Evolutionary conservation across 2,329 filamentous ascomycete species (phyloP), one percentile per base, ranked within the genome.

Genomic region (Ilyonectria mors-panacis): DNA sequence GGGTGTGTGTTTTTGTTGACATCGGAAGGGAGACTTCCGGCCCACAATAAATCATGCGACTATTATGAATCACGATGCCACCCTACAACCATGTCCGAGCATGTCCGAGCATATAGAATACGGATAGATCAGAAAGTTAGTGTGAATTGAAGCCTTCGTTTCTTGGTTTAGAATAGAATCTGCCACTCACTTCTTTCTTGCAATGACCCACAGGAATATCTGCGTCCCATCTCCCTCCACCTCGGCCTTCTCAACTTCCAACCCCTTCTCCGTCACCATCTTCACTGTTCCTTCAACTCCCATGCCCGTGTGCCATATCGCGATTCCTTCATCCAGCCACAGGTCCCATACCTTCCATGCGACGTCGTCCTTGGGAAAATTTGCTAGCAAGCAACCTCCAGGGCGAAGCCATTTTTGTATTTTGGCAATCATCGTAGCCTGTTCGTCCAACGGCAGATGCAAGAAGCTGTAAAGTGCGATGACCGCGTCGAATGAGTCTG

Each of bases 381-480:
- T 72, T 0, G 54, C 58, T 2, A 72, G 1, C 6, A 70, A 54
- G 1, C 39, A 21, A 1, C 69, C 70, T 0, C 70, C 59, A 1
- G 59, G 70, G 0, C 9, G 53, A 4, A 72, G 19, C 70, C 70
- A 72, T 2, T 6, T 10, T 0, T 53, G 45, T 0, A 67, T 63
- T 1, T 33, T 59, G 0, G 12, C n/a, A 5, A 73, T 51, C 26
- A 72, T 56, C 3, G 59, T 28, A 1, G 26, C 33, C 19, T 72
- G 67, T 9, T 72, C 70, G 0, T 59, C 59, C 3, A 50, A 48
- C 2, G 50, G 42, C 2, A 73, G 45, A 4, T 72, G 68, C 3
- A 70, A 67, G 1, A 71, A 53, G 21, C 59, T 67, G 26, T 69
- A 71, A 1, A 72, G 13, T 0, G 59, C 70, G 1, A 73, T 47